These are phyloP conservation scores for Annulohypoxylon nitens DNA, from an alignment of 495 filamentous ascomycete genomes.

Conservation along the genomic window DNA sequence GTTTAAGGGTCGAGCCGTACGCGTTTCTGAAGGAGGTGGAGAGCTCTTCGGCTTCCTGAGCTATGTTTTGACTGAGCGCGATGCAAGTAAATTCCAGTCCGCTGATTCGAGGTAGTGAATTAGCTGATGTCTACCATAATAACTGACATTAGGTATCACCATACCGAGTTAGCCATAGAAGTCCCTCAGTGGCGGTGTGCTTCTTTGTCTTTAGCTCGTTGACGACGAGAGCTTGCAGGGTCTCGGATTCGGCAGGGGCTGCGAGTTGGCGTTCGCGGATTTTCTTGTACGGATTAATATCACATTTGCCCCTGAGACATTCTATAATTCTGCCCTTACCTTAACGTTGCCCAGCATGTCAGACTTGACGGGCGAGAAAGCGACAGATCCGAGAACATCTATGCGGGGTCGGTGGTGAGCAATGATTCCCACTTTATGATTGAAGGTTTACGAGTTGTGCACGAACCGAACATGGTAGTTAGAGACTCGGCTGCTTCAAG, in stretches of 20 bases:
- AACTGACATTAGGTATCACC: conserved; percentile 19
- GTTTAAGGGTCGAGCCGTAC: conserved; percentile 88
- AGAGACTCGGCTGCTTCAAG: conserved; percentile 90
- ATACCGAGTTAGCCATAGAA: conserved; percentile 92
- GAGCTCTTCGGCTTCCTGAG: conserved; percentile 77
- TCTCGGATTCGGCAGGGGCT: conserved; percentile 80
- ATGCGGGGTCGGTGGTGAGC: conserved; percentile 23
- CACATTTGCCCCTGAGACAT: not conserved
- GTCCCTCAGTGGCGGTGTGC: conserved; percentile 86
- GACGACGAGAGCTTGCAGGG: conserved; percentile 82
- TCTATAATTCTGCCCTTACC: conserved; percentile 62
- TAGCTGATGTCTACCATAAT: conserved; percentile 13
- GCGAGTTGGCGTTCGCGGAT: conserved; percentile 84
- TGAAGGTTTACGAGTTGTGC: not conserved
- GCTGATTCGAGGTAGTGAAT: conserved; percentile 58
- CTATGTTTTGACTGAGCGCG: conserved; percentile 82
- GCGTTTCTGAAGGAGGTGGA: conserved; percentile 85
- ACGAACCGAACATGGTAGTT: conserved; percentile 85
- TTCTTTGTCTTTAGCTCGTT: conserved; percentile 91
- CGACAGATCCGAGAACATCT: conserved; percentile 86
- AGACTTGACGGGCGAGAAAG: conserved; percentile 88
- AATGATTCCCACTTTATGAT: not conserved
- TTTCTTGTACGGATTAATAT: conserved; percentile 73
- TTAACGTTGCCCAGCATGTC: conserved; percentile 94
- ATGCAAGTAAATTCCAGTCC: conserved; percentile 92